phyloP scores from a whole-genome alignment of 2,329 filamentous ascomycete genomes.

The Colletotrichum falcatum region DNA sequence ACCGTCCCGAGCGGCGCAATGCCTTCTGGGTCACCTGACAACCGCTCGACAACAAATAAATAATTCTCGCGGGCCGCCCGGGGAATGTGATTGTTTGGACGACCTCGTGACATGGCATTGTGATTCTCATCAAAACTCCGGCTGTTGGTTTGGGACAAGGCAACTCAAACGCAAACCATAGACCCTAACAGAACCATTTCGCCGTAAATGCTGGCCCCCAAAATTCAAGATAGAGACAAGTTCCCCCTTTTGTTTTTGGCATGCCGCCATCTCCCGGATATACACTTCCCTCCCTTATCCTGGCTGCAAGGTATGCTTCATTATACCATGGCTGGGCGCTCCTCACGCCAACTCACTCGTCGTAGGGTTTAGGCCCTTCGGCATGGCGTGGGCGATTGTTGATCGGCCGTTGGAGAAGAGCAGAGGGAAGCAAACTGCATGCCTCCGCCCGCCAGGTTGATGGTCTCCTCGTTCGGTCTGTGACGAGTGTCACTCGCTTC shows the following conservation, averaged over 20 bases:
- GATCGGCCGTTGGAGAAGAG: neutral
- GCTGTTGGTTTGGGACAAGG: conserved; percentile 24
- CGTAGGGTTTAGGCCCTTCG: neutral
- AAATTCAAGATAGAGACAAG: neutral
- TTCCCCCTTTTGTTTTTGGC: neutral
- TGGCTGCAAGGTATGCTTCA: neutral
- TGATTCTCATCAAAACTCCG: conserved; percentile 38
- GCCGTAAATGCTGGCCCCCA: conserved; percentile 6
- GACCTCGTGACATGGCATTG: conserved; percentile 4
- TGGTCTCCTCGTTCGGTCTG: conserved; percentile 42
- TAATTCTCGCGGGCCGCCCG: neutral
- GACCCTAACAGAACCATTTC: conserved; percentile 23
- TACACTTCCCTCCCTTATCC: neutral
- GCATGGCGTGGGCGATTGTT: neutral
- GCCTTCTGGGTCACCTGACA: neutral
- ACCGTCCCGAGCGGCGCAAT: neutral
- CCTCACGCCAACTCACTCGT: neutral
- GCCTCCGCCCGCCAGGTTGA: neutral
- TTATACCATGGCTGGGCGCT: conserved; percentile 4
- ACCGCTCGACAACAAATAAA: conserved; percentile 11
- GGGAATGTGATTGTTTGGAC: neutral
- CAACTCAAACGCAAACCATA: conserved; percentile 26
- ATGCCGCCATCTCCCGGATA: neutral
- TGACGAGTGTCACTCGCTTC: neutral
- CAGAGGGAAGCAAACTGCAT: neutral